These are phyloP conservation scores for Dipodascus geniculatus DNA, from an alignment of 805 yeast genomes.

Conservation along the genomic window DNA sequence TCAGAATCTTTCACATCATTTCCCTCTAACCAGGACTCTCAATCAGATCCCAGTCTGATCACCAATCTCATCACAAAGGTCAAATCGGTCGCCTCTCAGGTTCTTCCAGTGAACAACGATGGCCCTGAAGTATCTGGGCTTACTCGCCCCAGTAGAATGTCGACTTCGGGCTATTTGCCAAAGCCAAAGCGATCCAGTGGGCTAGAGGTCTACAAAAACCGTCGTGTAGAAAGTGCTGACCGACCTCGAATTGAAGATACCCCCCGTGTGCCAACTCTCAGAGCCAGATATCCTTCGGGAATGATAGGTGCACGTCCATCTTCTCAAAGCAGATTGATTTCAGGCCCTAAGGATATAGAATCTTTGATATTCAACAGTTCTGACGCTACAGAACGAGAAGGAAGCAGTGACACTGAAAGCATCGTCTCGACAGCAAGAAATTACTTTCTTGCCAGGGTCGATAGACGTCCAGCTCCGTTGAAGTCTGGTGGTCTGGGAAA, in stretches of 20 bases:
- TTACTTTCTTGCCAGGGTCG: slow-evolving; percentile 8
- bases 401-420: slow-evolving; percentile 18
- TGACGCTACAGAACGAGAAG: slow-evolving; percentile 10
- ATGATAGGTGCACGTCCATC: not conserved
- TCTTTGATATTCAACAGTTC: not conserved
- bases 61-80: slow-evolving; percentile 15
- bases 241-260: not conserved
- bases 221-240: not conserved
- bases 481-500: slow-evolving; percentile 34
- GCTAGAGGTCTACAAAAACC: not conserved
- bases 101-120: not conserved
- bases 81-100: slow-evolving; percentile 15
- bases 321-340: not conserved
- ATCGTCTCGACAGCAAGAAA: slow-evolving; percentile 10
- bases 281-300: not conserved
- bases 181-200: not conserved
- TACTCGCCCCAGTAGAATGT: not conserved
- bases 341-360: not conserved
- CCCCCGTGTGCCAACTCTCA: not conserved
- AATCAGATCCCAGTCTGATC: slow-evolving; percentile 12
- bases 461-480: slow-evolving; percentile 9
- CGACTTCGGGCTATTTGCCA: not conserved
- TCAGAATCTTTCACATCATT: slow-evolving; percentile 12
- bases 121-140: not conserved
- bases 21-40: slow-evolving; percentile 15